Conservation (phyloP, 2,329 filamentous ascomycete species). For the Didymella glomerata region DNA sequence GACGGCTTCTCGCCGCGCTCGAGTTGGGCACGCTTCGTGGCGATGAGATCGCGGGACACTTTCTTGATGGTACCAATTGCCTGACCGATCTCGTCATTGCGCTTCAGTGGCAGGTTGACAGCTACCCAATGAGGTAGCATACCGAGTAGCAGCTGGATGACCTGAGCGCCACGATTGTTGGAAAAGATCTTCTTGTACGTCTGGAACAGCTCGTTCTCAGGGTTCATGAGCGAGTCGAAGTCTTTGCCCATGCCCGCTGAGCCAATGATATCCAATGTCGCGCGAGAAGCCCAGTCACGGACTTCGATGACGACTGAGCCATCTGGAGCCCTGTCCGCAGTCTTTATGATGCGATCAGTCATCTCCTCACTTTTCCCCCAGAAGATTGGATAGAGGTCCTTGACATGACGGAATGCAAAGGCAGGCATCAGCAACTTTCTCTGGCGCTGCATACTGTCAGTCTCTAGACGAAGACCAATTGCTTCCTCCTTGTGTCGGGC, state of each 20-base stretch:
- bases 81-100: conserved; percentile 62
- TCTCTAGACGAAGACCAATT: not conserved
- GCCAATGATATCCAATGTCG: conserved; percentile 67
- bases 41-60: conserved; percentile 73
- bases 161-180: conserved; percentile 58
- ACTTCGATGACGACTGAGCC: conserved; percentile 54
- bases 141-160: conserved; percentile 67
- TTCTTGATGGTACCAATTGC: conserved; percentile 58
- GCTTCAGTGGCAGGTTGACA: conserved; percentile 70
- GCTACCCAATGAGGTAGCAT: conserved; percentile 71
- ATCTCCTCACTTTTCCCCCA: conserved; percentile 59
- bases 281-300: conserved; percentile 58
- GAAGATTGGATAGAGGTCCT: conserved; percentile 59
- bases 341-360: conserved; percentile 44
- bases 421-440: conserved; percentile 59
- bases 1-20: conserved; percentile 58
- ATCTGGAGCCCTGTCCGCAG: conserved; percentile 34
- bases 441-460: conserved; percentile 49
- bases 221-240: conserved; percentile 62
- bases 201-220: conserved; percentile 61
- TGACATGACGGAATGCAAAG: conserved; percentile 60
- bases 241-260: conserved; percentile 65
- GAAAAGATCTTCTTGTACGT: conserved; percentile 63
- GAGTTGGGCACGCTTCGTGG: conserved; percentile 70
- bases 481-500: no score